Percentiles rank a stretch among this genome's conserved stretches.
Evolutionary conservation across 164 flowering plant species (phyloP).

Genomic region (Protea cynaroides): DNA sequence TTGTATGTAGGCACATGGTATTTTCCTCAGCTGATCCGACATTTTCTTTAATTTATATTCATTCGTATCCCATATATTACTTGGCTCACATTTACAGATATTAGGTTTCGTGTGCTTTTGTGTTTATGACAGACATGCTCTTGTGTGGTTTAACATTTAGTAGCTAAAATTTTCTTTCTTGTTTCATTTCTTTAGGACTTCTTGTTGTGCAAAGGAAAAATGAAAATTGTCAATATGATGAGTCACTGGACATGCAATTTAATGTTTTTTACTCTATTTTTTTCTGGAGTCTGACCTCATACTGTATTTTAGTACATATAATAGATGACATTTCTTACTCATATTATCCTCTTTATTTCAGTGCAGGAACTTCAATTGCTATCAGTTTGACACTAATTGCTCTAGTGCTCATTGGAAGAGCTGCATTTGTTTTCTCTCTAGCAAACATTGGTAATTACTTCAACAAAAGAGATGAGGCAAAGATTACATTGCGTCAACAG

Average conservation of each 20-base stretch:
- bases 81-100: too few species aligned
- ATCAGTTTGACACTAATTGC: slow-evolving; percentile 46
- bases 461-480: slow-evolving; percentile 19
- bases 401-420: slow-evolving; percentile 61
- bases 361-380: slow-evolving; percentile 53
- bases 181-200: neutral
- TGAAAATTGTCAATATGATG: neutral
- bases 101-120: too few species aligned
- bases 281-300: neutral
- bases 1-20: too few species aligned
- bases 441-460: slow-evolving; percentile 38
- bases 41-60: too few species aligned
- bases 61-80: too few species aligned
- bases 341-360: slow-evolving; percentile 26
- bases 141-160: too few species aligned
- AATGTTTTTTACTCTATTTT: neutral
- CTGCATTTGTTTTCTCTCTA: slow-evolving; percentile 62
- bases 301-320: neutral
- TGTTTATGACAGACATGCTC: too few species aligned
- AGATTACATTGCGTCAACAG: slow-evolving; percentile 43
- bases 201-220: neutral
- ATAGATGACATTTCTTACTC: neutral
- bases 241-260: neutral
- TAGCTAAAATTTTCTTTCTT: too few species aligned
- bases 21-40: too few species aligned